These are phyloP conservation scores for Clarireedia hainanense DNA, from an alignment of 2,329 filamentous ascomycete species.

Conservation along the genomic window DNA sequence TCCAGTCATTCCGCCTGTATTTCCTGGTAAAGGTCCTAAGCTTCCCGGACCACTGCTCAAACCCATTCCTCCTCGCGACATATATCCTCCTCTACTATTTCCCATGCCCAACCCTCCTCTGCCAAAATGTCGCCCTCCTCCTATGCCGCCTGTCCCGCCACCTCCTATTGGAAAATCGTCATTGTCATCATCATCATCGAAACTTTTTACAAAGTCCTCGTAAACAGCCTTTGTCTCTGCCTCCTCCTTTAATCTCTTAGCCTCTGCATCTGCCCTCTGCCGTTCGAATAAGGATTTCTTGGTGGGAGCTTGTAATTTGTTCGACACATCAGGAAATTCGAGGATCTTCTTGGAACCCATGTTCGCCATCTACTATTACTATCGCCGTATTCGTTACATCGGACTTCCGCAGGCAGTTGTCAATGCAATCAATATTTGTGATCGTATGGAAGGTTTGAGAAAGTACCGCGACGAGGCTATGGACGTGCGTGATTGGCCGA, in stretches of 20 bases:
- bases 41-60: constrained; percentile 51
- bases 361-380: background rate
- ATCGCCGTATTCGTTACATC: too few species aligned
- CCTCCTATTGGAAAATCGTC: constrained; percentile 16
- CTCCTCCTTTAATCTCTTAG: constrained; percentile 75
- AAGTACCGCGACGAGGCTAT: too few species aligned
- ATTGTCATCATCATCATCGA: constrained; percentile 51
- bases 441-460: too few species aligned
- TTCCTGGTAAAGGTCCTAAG: constrained; percentile 44
- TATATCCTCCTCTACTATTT: constrained; percentile 11
- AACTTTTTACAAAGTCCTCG: constrained; percentile 79
- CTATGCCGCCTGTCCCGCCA: constrained; percentile 7
- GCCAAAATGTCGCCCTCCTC: constrained; percentile 53
- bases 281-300: constrained; percentile 86
- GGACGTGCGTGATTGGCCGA: too few species aligned
- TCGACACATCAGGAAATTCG: constrained; percentile 62
- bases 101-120: constrained; percentile 28
- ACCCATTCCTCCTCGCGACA: background rate
- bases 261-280: constrained; percentile 82
- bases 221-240: constrained; percentile 83
- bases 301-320: constrained; percentile 70
- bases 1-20: constrained; percentile 29
- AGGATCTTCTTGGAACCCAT: constrained; percentile 23
- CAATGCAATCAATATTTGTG: too few species aligned
- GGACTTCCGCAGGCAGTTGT: too few species aligned